Conservation (phyloP, 2,329 filamentous ascomycete genomes). For the Aspergillus fructus region DNA sequence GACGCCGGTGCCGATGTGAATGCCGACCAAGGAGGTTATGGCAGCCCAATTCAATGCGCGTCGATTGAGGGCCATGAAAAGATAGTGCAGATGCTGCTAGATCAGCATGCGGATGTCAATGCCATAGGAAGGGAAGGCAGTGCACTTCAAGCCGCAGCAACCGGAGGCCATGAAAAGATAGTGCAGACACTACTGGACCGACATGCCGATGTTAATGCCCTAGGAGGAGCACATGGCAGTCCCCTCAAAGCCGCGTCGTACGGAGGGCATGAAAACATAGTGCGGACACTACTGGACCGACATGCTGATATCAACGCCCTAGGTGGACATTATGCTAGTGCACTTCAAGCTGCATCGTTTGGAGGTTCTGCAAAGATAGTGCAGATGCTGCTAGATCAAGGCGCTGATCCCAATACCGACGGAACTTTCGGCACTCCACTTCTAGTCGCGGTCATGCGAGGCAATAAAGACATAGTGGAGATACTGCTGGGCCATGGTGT, state of each 20-base stretch:
- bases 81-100: background rate
- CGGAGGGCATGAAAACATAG: too few species aligned
- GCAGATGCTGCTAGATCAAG: background rate
- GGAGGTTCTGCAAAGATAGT: background rate
- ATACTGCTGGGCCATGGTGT: background rate
- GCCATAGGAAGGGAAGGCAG: background rate
- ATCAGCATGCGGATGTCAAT: background rate
- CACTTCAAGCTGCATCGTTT: background rate
- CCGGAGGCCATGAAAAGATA: background rate
- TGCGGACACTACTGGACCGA: too few species aligned
- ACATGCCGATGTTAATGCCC: background rate
- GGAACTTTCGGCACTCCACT: too few species aligned
- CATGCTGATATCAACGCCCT: too few species aligned
- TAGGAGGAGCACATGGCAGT: background rate
- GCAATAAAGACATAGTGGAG: too few species aligned
- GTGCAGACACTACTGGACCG: background rate
- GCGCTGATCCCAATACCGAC: too few species aligned
- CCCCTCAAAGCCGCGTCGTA: background rate
- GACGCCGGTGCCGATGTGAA: background rate
- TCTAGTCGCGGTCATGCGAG: too few species aligned
- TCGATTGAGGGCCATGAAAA: background rate
- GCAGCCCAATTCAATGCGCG: background rate
- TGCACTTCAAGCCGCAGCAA: background rate
- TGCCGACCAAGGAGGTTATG: background rate
- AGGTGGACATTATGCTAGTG: too few species aligned